These are phyloP conservation scores for Lecanicillium sp. DNA, from an alignment of 2,329 filamentous ascomycete species.

Conservation along the genomic window DNA sequence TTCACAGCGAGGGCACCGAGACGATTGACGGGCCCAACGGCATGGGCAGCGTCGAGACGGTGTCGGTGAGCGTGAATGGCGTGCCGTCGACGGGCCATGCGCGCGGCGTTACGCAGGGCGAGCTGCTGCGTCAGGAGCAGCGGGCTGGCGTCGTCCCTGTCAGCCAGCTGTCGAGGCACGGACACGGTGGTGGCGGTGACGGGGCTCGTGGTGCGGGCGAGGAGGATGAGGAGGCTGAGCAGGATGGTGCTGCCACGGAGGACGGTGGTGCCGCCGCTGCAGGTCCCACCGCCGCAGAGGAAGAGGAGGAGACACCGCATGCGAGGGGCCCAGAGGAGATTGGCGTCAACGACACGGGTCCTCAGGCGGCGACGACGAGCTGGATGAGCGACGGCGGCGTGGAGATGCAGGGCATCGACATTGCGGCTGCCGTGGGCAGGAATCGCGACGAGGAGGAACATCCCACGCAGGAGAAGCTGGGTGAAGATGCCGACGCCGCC, in stretches of 20 bases:
- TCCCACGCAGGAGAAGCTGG: slow-evolving; percentile 12
- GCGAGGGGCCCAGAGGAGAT: slow-evolving; percentile 79
- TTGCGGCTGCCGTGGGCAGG: slow-evolving; percentile 54
- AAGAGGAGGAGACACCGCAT: slow-evolving; percentile 63
- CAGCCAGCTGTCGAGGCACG: slow-evolving; percentile 45
- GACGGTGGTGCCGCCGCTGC: background rate
- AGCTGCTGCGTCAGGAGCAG: slow-evolving; percentile 80
- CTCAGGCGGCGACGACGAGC: slow-evolving; percentile 45
- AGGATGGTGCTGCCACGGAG: background rate
- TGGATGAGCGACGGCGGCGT: slow-evolving; percentile 31
- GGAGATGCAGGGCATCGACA: slow-evolving; percentile 48
- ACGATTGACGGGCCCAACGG: slow-evolving; percentile 78
- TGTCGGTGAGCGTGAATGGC: slow-evolving; percentile 68
- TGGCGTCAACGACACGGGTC: slow-evolving; percentile 79
- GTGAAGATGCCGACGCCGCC: no score
- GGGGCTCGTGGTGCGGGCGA: slow-evolving; percentile 13
- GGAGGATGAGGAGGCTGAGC: slow-evolving; percentile 10
- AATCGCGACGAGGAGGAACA: slow-evolving; percentile 26
- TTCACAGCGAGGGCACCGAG: slow-evolving; percentile 67
- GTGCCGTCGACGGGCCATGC: slow-evolving; percentile 44
- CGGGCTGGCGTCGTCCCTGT: slow-evolving; percentile 70
- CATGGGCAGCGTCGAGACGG: slow-evolving; percentile 71
- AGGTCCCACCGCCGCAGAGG: slow-evolving; percentile 23
- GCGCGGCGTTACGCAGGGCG: slow-evolving; percentile 69
- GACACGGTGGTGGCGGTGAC: slow-evolving; percentile 15